Percentiles rank a stretch among this genome's conserved stretches.
Evolutionary conservation across 345 rosid species (phyloP).

Genomic region (Eucalyptus erythrocorys): DNA sequence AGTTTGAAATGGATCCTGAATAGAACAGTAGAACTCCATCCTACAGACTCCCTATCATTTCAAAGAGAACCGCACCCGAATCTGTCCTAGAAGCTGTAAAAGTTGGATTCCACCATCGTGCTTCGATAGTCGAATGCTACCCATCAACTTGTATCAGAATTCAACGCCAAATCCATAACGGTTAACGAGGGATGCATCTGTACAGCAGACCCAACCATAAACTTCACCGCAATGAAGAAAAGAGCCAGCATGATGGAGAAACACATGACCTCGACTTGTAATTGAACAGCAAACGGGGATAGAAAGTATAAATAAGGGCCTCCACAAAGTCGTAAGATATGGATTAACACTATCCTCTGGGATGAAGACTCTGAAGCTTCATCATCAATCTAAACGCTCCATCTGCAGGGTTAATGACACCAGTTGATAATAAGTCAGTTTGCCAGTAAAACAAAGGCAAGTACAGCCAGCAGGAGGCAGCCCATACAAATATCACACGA

Average conservation of each 20-base stretch:
- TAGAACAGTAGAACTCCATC: no score
- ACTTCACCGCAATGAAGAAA: neutral
- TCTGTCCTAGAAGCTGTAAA: no score
- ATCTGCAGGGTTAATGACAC: slow-evolving; percentile 27
- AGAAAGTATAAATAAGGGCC: neutral
- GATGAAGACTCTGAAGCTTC: neutral
- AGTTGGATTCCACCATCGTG: no score
- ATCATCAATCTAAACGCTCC: slow-evolving; percentile 72
- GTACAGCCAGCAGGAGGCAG: neutral
- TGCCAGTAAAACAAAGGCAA: neutral
- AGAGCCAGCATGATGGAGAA: neutral
- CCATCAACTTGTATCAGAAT: neutral
- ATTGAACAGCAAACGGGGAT: neutral
- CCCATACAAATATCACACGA: neutral
- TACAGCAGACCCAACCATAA: neutral
- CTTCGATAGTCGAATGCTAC: neutral
- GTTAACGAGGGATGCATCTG: neutral
- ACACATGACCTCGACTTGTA: neutral
- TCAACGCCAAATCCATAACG: neutral
- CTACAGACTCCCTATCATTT: no score
- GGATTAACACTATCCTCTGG: neutral
- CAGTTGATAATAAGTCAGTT: neutral
- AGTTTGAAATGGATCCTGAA: no score
- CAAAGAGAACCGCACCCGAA: no score
- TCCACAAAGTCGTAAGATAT: neutral